These are phyloP conservation scores for Ophiostoma himal-ulmi DNA, from an alignment of 2,329 filamentous ascomycete species.

Conservation along the genomic window DNA sequence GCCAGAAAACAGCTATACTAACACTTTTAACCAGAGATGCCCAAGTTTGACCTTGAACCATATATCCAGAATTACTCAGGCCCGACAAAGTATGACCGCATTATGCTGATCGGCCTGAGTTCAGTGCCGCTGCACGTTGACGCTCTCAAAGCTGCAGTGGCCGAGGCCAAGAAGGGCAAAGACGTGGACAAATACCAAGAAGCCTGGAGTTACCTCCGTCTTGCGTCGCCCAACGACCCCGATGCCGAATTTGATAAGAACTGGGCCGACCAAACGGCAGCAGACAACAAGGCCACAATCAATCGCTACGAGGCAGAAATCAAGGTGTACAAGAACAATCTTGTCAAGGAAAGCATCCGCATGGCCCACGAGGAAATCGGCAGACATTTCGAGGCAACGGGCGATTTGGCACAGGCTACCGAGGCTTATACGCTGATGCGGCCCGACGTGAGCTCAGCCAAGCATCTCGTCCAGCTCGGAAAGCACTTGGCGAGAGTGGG, in stretches of 20 bases:
- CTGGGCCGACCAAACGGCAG: slow-evolving; percentile 69
- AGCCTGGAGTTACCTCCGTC: slow-evolving; percentile 59
- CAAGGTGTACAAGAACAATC: slow-evolving; percentile 90
- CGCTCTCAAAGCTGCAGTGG: slow-evolving; percentile 70
- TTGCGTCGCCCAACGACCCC: slow-evolving; percentile 59
- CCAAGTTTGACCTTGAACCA: slow-evolving; percentile 85
- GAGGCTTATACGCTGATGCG: slow-evolving; percentile 84
- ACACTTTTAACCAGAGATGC: slow-evolving; percentile 50
- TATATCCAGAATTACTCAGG: slow-evolving; percentile 89
- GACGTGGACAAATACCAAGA: slow-evolving; percentile 68
- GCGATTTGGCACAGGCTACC: slow-evolving; percentile 64
- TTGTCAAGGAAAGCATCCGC: slow-evolving; percentile 89
- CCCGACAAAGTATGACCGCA: slow-evolving; percentile 71
- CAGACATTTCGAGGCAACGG: slow-evolving; percentile 71
- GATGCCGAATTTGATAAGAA: slow-evolving; percentile 60
- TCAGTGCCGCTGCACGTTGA: slow-evolving; percentile 72
- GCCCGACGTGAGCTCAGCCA: slow-evolving; percentile 76
- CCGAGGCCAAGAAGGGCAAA: slow-evolving; percentile 67
- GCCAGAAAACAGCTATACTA: no score
- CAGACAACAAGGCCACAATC: slow-evolving; percentile 62
- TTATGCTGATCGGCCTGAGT: slow-evolving; percentile 72
- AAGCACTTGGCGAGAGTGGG: slow-evolving; percentile 71
- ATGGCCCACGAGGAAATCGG: slow-evolving; percentile 95
- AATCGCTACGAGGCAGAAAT: slow-evolving; percentile 78
- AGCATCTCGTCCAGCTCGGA: slow-evolving; percentile 77